phyloP scores from a whole-genome alignment of 345 rosid species.

The Salix udensis region DNA sequence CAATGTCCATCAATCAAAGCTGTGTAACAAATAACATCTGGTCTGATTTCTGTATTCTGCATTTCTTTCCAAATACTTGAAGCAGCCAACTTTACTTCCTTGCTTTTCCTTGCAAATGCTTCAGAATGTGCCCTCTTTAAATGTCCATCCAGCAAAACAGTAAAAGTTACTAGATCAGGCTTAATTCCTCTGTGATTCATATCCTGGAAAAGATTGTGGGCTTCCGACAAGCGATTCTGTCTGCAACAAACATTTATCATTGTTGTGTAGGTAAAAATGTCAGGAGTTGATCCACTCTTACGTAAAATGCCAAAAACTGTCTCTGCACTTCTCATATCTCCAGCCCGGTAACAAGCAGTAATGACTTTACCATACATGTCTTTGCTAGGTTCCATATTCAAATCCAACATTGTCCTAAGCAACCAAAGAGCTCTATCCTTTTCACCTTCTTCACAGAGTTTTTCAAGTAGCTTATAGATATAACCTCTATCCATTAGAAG shows the following conservation, averaged over 20 bases:
- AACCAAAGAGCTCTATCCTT: slow-evolving; percentile 33
- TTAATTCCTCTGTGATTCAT: slow-evolving; percentile 59
- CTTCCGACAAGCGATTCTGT: slow-evolving; percentile 37
- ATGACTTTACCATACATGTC: slow-evolving; percentile 39
- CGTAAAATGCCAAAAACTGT: slow-evolving; percentile 33
- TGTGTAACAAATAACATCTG: slow-evolving; percentile 53
- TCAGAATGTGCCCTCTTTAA: slow-evolving; percentile 3
- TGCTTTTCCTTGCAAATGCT: too few relatives aligned
- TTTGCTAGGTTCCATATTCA: slow-evolving; percentile 15
- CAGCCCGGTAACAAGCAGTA: slow-evolving; percentile 36
- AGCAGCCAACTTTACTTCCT: too few relatives aligned
- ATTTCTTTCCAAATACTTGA: slow-evolving; percentile 25
- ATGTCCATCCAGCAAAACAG: slow-evolving; percentile 52
- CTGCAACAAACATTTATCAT: slow-evolving; percentile 67
- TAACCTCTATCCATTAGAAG: slow-evolving; percentile 31
- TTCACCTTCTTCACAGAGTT: slow-evolving; percentile 44
- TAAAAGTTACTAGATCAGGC: slow-evolving; percentile 58
- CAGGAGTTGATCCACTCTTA: slow-evolving; percentile 39
- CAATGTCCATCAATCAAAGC: slow-evolving; percentile 56
- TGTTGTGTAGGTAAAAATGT: slow-evolving; percentile 50
- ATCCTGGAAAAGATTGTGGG: slow-evolving; percentile 33
- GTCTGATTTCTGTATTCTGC: slow-evolving; percentile 31
- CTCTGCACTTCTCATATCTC: slow-evolving; percentile 41
- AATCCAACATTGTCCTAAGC: slow-evolving; percentile 39
- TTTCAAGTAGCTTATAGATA: slow-evolving; percentile 45